A percentile compares a stretch with the other conserved stretches of the same genome.
Evolutionary conservation across 192 early-diverging fungal species (phyloP).

Genomic region (Rhizoclosmatium globosum): DNA sequence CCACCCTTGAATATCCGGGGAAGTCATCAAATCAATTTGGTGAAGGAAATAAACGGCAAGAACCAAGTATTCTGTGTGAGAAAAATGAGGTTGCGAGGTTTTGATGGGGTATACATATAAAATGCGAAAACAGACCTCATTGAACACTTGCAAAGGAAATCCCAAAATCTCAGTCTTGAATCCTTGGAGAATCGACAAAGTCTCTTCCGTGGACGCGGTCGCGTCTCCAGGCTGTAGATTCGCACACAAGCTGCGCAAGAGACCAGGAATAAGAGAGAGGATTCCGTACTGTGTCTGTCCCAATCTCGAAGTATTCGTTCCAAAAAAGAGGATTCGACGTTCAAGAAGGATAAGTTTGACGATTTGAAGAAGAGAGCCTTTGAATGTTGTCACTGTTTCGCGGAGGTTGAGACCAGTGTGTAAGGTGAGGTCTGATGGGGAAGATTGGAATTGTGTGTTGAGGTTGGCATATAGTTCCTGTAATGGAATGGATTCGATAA

Average conservation of each 20-base stretch:
- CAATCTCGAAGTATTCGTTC: constrained; percentile 21
- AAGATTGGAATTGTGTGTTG: constrained; percentile 30
- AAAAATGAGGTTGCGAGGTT: neutral
- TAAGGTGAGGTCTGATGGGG: constrained; percentile 11
- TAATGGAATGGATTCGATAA: neutral
- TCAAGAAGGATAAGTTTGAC: constrained; percentile 36
- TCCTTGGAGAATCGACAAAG: neutral
- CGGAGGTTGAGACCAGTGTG: constrained; percentile 22
- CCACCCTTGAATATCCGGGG: constrained; percentile 14
- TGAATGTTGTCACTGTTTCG: constrained; percentile 26
- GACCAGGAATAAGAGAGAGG: constrained; percentile 27
- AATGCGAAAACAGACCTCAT: neutral
- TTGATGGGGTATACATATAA: neutral
- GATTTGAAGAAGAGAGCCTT: constrained; percentile 26
- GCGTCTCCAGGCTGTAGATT: constrained; percentile 8
- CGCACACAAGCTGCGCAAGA: constrained; percentile 22
- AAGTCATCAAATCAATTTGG: constrained; percentile 27
- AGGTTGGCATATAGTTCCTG: constrained; percentile 29
- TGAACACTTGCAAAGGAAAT: constrained; percentile 17
- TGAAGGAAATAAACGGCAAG: constrained; percentile 31
- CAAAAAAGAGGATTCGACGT: constrained; percentile 31
- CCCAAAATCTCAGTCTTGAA: constrained; percentile 1
- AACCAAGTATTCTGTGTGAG: constrained; percentile 2
- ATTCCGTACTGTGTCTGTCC: constrained; percentile 24
- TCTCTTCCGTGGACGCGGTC: neutral